Base-by-base conservation (phyloP, 116 monocot species). In the Cymodocea nodosa region DNA sequence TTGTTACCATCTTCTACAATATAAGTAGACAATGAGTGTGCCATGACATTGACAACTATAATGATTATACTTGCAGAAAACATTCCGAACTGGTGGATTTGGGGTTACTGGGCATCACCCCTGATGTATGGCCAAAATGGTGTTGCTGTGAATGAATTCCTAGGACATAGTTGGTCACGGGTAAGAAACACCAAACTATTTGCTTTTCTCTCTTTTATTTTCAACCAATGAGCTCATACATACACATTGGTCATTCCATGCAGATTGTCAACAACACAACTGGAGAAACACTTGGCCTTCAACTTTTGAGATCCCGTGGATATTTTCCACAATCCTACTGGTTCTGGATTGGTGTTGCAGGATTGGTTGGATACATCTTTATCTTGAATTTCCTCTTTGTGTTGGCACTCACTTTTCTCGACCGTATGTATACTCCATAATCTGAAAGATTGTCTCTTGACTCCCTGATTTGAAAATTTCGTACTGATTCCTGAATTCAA, bases 41-140 rank as follows among this genome's bases (percentile, higher is more conserved):
- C 44, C 44, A 11, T 44, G 11, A 11, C 44, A 44, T 6, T 44
- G 6, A 44, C 49, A 56, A 57, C 5, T 15, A 16, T 63, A 62
- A 23, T 14, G 2, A 63, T 59, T 35, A 34, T 30, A 34, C 63
- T 25, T 59, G 57, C 79, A 85, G 85, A 76, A 18, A 68, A 79
- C 19, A 70, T 85, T 65, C 74, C 63, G 69, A 76, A 79, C 58
- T 81, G 65, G 74, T 85, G 85, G 85, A 79, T 85, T 16, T 85
- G 82, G 85, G 85, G 85, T 16, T 85, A 85, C 59, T 85, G 79
- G 82, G 44, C 68, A 1, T 85, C 85, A 15, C 85, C 85, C 4
- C 48, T 85, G 50, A 85, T 85, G 82, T 82, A 85, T 71, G 77
- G 79, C 30, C 76, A 76, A 56, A 85, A 82, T 72, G 79, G 79